Base-by-base conservation (phyloP, 73 alveolate species). In the Effrenium voratum region DNA sequence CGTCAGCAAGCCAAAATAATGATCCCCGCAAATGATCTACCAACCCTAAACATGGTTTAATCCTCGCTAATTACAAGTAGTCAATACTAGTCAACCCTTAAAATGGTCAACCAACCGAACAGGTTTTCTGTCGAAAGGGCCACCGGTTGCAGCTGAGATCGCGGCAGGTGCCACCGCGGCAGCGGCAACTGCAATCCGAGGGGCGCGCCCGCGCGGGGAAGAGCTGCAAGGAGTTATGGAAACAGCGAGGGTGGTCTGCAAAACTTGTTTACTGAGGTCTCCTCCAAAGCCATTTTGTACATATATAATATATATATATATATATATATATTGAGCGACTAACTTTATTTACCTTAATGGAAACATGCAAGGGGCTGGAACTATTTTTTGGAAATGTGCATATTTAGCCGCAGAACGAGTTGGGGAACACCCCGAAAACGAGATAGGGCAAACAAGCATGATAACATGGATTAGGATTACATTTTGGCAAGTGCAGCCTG, bases 111-210 rank as follows among this genome's bases (percentile, higher is more conserved):
- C 30, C 22, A 8, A 32, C 40, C 75, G 30, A 24, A 32, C 16
- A 60, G 75, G 30, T 10, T 38, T 38, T 12, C 34, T 12, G 16
- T n/a, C n/a, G n/a, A n/a, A n/a, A n/a, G 75, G 75, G 30, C 15
- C 34, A 72, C 26, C 49, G 1, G 47, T 32, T 1, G 6, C n/a
- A n/a, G 40, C 85, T n/a, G 0, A 36, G 44, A 6, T 19, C 1
- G n/a, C 3, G 93, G 36, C 49, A 85, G 94, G 94, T 49, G 94
- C 68, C 36, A 59, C 94, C 30, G 38, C 94, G 22, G 94, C 94
- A 22, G 94, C 94, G 1, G 94, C 68, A 28, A 68, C 94, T 24
- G 94, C 94, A 4, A 85, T 85, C 34, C 94, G 94, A 5, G 94
- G 94, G 60, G 94, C 22, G 66, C 45, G 28, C n/a, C n/a, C n/a